A percentile compares a stretch with the other conserved stretches of the same genome.
These are phyloP conservation scores for Speleostelium caveatum DNA, from an alignment of 78 protist species.

Conservation along the genomic window DNA sequence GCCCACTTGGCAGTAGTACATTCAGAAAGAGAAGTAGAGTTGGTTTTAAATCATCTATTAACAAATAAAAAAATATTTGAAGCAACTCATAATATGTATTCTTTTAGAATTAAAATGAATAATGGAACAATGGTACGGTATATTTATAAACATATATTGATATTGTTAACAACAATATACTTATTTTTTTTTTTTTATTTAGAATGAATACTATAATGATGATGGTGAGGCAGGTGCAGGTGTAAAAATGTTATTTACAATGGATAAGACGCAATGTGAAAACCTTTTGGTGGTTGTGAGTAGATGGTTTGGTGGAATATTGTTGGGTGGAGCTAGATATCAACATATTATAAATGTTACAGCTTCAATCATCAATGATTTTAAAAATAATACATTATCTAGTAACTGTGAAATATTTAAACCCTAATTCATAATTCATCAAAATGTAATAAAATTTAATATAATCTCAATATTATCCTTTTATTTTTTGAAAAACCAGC, in stretches of 20 bases:
- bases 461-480: too few species aligned
- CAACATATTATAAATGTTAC: conserved; percentile 19
- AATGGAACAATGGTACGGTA: conserved; percentile 61
- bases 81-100: conserved; percentile 82
- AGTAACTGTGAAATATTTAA: conserved; percentile 7
- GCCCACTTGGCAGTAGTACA: conserved; percentile 74
- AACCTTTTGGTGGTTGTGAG: conserved; percentile 56
- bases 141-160: background rate
- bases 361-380: conserved; percentile 12
- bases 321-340: conserved; percentile 51
- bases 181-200: too few species aligned
- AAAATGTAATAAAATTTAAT: too few species aligned
- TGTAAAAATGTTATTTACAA: conserved; percentile 58
- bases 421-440: background rate
- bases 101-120: conserved; percentile 46
- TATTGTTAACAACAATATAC: background rate
- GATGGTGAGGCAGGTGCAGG: conserved; percentile 86
- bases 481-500: too few species aligned
- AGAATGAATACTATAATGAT: conserved; percentile 75
- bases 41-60: conserved; percentile 37
- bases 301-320: conserved; percentile 76
- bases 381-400: background rate
- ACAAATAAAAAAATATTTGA: conserved; percentile 48
- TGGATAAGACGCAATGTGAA: conserved; percentile 51
- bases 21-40: conserved; percentile 29